Evolutionary conservation across 805 yeast genomes (phyloP).

Genomic region (Lipomyces chichibuensis): DNA sequence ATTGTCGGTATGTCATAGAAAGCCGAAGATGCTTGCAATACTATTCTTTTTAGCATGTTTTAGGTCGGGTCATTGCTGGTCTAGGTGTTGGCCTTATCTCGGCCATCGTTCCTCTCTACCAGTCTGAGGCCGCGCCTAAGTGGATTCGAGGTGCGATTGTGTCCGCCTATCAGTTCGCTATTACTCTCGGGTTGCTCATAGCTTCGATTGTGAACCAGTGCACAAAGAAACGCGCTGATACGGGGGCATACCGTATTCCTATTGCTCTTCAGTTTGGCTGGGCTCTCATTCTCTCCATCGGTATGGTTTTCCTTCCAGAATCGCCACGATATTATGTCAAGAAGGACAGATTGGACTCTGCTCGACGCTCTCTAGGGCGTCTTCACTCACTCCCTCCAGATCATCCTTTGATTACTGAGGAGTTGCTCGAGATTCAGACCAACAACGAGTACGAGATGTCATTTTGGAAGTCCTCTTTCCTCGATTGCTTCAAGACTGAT

Average conservation of each 20-base stretch:
- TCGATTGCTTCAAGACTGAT: conserved; percentile 40
- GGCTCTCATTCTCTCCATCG: conserved; percentile 61
- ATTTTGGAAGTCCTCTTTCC: conserved; percentile 19
- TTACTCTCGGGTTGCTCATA: conserved; percentile 70
- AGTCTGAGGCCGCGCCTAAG: conserved; percentile 79
- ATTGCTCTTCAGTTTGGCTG: conserved; percentile 71
- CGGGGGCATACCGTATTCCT: conserved; percentile 83
- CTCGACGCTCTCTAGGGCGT: conserved; percentile 57
- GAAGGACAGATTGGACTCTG: conserved; percentile 59
- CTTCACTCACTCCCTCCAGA: conserved; percentile 49
- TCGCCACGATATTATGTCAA: conserved; percentile 72
- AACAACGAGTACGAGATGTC: conserved; percentile 51
- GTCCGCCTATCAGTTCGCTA: conserved; percentile 71
- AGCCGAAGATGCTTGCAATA: neutral
- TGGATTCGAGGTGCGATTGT: conserved; percentile 80
- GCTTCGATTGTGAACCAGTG: conserved; percentile 51
- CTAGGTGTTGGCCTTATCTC: conserved; percentile 77
- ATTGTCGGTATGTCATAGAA: conserved; percentile 47
- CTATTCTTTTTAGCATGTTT: neutral
- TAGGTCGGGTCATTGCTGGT: conserved; percentile 71
- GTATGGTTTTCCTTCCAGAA: conserved; percentile 71
- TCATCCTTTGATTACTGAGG: conserved; percentile 52
- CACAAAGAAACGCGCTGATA: conserved; percentile 53
- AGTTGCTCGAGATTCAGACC: conserved; percentile 54
- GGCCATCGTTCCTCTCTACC: conserved; percentile 75